Percentiles rank a stretch among this genome's conserved stretches.
phyloP scores from a whole-genome alignment of 225 moss, liverwort and hornwort species.

The Marchantia polymorpha region DNA sequence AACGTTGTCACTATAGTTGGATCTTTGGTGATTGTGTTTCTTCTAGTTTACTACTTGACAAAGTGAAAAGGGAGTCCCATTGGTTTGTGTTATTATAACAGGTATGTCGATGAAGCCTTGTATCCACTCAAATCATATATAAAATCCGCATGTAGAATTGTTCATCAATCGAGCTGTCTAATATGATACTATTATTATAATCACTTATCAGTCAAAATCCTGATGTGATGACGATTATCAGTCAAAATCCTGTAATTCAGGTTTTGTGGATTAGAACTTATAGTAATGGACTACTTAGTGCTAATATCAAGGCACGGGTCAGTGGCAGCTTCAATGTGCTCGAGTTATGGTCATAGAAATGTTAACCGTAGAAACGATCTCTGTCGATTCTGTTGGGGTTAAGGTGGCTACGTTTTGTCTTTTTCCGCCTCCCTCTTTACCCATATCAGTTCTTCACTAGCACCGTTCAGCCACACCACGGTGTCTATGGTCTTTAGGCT shows the following conservation, averaged over 20 bases:
- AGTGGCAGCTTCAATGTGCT: too few relatives aligned
- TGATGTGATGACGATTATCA: too few relatives aligned
- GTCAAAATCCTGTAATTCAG: too few relatives aligned
- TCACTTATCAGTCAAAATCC: not conserved
- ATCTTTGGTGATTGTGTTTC: slow-evolving; percentile 40
- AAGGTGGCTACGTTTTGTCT: slow-evolving; percentile 5
- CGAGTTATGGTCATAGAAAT: too few relatives aligned
- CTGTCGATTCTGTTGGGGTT: not conserved
- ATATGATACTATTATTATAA: not conserved
- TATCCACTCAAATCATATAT: not conserved
- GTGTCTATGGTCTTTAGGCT: too few relatives aligned
- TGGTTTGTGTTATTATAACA: not conserved
- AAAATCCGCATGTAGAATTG: not conserved
- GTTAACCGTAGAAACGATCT: not conserved
- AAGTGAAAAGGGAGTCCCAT: slow-evolving; percentile 26
- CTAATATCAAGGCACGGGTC: too few relatives aligned
- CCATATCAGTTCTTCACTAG: too few relatives aligned
- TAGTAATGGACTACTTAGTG: too few relatives aligned
- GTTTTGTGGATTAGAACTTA: too few relatives aligned
- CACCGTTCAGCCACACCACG: too few relatives aligned
- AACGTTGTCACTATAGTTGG: slow-evolving; percentile 58
- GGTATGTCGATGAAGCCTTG: not conserved
- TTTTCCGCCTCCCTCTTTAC: not conserved
- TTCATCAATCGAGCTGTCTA: not conserved
- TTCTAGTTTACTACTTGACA: slow-evolving; percentile 45